Percentiles rank a stretch among this genome's conserved stretches.
These are phyloP conservation scores for Xerophyta viscosa DNA, from an alignment of 106 monocot species.

Conservation along the genomic window DNA sequence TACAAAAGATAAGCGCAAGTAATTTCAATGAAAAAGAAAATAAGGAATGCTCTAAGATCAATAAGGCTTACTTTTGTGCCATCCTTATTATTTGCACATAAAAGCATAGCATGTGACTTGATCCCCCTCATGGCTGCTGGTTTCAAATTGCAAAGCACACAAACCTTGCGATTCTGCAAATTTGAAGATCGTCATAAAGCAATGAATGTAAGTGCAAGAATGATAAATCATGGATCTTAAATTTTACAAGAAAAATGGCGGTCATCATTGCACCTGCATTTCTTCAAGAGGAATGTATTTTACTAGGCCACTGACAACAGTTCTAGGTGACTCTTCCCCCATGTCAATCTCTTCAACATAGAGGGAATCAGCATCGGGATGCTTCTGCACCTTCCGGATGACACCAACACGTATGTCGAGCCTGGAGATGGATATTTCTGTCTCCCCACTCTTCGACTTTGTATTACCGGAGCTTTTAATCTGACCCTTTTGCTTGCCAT, in stretches of 20 bases:
- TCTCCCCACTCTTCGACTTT: conserved; percentile 60
- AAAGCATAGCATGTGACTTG: conserved; percentile 97
- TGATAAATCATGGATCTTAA: neutral
- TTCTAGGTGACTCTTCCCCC: conserved; percentile 72
- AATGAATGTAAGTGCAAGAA: neutral
- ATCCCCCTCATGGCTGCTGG: conserved; percentile 93
- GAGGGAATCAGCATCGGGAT: conserved; percentile 94
- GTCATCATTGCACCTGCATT: conserved; percentile 83
- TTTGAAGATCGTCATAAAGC: neutral
- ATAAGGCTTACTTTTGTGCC: conserved; percentile 53
- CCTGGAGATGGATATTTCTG: conserved; percentile 58
- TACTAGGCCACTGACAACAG: conserved; percentile 94
- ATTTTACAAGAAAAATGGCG: neutral
- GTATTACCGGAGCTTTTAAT: conserved; percentile 10
- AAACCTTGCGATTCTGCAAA: conserved; percentile 81
- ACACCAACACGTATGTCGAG: conserved; percentile 88
- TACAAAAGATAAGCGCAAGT: neutral
- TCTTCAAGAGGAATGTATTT: conserved; percentile 85
- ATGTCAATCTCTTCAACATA: conserved; percentile 98
- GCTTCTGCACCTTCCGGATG: conserved; percentile 79
- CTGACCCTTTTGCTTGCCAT: neutral
- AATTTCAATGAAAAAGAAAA: neutral
- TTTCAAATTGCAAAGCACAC: conserved; percentile 94
- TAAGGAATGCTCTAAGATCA: neutral
- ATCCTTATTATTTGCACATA: conserved; percentile 79